A percentile compares a stretch with the other conserved stretches of the same genome.
Evolutionary conservation across 768 basidiomycete genomes (phyloP).

Genomic region (Hortiboletus flavorubellus): DNA sequence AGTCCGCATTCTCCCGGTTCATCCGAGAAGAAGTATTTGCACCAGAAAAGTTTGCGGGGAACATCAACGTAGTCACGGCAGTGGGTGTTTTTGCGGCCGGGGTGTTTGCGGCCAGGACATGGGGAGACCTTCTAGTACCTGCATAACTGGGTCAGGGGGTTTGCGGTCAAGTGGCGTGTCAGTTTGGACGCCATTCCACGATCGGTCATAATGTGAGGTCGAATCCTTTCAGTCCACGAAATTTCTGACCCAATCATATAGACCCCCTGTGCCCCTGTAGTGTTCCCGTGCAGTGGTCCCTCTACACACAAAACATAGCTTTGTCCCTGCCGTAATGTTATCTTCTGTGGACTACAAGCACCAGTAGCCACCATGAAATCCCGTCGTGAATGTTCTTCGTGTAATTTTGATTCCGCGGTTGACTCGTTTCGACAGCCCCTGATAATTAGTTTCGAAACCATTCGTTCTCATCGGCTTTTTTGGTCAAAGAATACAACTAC

Average conservation of each 20-base stretch:
- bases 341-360: slow-evolving; percentile 12
- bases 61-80: slow-evolving; percentile 66
- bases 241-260: slow-evolving; percentile 2
- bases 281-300: slow-evolving; percentile 3
- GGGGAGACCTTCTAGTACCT: slow-evolving; percentile 76
- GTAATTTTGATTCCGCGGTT: slow-evolving; percentile 5
- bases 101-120: slow-evolving; percentile 66
- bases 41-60: slow-evolving; percentile 72
- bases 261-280: slow-evolving; percentile 1
- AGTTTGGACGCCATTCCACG: background rate
- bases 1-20: slow-evolving; percentile 55
- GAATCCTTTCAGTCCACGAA: background rate
- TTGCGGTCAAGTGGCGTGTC: background rate
- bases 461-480: background rate
- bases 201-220: slow-evolving; percentile 7
- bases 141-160: slow-evolving; percentile 32
- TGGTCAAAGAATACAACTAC: background rate
- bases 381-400: slow-evolving; percentile 12
- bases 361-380: slow-evolving; percentile 13
- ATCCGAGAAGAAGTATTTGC: slow-evolving; percentile 63
- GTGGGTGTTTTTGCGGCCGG: slow-evolving; percentile 67
- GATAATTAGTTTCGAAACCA: slow-evolving; percentile 11
- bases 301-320: slow-evolving; percentile 17
- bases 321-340: slow-evolving; percentile 19
- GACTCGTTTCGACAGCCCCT: slow-evolving; percentile 7